Evolutionary conservation across 2,329 filamentous ascomycete species (phyloP), one percentile per base, ranked within the genome.

Genomic region (Ophiocordyceps robertsii): DNA sequence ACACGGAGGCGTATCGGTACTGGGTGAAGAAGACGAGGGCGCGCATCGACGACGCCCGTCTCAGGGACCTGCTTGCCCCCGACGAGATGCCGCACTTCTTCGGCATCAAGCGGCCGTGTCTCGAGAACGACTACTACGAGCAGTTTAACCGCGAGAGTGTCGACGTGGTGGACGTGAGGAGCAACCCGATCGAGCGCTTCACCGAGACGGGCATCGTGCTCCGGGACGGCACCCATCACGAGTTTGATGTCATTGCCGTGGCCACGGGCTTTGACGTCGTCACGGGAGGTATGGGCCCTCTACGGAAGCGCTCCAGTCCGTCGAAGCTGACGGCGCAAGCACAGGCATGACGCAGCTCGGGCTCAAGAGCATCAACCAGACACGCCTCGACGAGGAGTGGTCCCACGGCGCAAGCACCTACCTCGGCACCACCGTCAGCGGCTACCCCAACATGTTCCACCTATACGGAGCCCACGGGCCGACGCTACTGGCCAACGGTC

Each of bases 381-480:
- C 55, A 1, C 56, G 55, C 9, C 61, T 71, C 6, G 45, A 61
- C 17, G 56, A 68, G n/a, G 56, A 69, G 41, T 71, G 68, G 68
- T 48, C 51, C 19, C 42, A 50, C 2, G 64, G 63, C 0, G 62
- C 63, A 3, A 56, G 57, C 37, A 69, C 67, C 0, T 69, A 69
- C 43, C 61, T 72, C 3, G 68, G 69, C 6, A 60, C 56, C 5
- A 65, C 63, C 0, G 60, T 68, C 31, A 51, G 53, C 39, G 65
- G 64, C 13, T 72, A 66, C 39, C 68, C 68, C 29, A 72, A 71
- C 51, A 69, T 72, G 65, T 70, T 72, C 55, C 60, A 67, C 47
- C 58, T 70, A 39, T 78, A 77, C 51, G 74, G 74, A 0, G 61
- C 67, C 1, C 75, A 80, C n/a, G 70, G 62, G 0, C 75, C 75